Evolutionary conservation across 768 basidiomycete species (phyloP), one percentile per base, ranked within the genome.

Genomic region (Lactarius sp.): DNA sequence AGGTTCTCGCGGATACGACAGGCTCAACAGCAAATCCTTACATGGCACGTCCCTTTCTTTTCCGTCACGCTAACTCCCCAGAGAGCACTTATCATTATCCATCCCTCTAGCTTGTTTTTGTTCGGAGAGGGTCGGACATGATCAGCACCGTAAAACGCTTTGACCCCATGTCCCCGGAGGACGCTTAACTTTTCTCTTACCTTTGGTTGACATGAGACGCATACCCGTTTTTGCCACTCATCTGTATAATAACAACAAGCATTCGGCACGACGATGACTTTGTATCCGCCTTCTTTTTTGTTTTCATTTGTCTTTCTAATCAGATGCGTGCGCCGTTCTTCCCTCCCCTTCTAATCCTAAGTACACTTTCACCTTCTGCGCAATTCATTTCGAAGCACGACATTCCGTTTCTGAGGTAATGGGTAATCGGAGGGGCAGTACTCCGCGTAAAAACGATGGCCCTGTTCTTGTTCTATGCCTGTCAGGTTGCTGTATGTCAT

Each of bases 11-110:
- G 34, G 92, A 97, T 76, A 90, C 93, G 41, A 92, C 91, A n/a
- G 91, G 90, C 22, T 87, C 84, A 18, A 92, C 85, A 41, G 92
- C 90, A n/a, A 94, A 94, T 70, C 92, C 92, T 33, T 94, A 94
- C 76, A 77, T 94, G 75, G 92, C 91, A 66, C 65, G 88, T 75
- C 44, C 18, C 56, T 44, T n/a, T 31, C 18, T 16, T 7, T 9
- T 55, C 16, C 34, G 20, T 58, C 42, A 18, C 2, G 18, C 39
- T 50, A 42, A 7, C 47, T 67, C 51, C 56, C 27, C 33, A 6
- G 14, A 6, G 31, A 14, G 22, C 68, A 41, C 60, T 18, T 52
- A 59, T 18, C 31, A 8, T 14, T 7, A 2, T 49, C 18, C 9
- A 47, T 55, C 12, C 36, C 46, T 62, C 60, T 64, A 94, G 92